phyloP scores from a whole-genome alignment of 768 basidiomycete genomes.

The Baorangia bicolor region DNA sequence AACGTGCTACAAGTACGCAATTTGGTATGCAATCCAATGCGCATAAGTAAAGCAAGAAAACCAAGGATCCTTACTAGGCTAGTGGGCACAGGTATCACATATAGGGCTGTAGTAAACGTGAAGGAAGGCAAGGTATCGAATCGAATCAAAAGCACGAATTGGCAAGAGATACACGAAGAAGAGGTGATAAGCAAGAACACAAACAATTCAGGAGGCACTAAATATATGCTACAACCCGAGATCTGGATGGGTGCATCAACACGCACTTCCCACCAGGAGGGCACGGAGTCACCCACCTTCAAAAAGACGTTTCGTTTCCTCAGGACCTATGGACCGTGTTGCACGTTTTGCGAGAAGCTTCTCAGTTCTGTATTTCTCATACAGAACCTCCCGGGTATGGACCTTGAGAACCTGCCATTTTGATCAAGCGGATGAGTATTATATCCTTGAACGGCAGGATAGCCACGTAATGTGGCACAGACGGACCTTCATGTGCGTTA shows the following conservation, averaged over 20 bases:
- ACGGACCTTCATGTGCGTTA: conserved; percentile 80
- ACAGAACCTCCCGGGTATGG: conserved; percentile 84
- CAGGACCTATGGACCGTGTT: conserved; percentile 74
- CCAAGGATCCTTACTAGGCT: conserved; percentile 16
- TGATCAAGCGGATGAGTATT: conserved; percentile 2
- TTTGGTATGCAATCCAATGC: conserved; percentile 22
- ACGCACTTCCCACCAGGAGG: conserved; percentile 21
- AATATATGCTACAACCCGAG: conserved; percentile 43
- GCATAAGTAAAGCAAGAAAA: conserved; percentile 24
- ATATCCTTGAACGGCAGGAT: conserved; percentile 9
- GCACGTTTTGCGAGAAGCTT: conserved; percentile 85
- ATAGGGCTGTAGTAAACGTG: conserved; percentile 5
- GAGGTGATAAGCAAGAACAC: conserved; percentile 26
- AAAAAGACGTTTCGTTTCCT: conserved; percentile 67
- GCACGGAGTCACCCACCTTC: conserved; percentile 50
- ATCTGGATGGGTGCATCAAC: conserved; percentile 36
- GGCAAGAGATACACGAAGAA: conserved; percentile 11
- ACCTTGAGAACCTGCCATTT: conserved; percentile 67
- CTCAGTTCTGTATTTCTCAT: conserved; percentile 91
- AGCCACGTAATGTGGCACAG: conserved; percentile 23
- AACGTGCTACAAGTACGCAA: conserved; percentile 26
- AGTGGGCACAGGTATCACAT: conserved; percentile 22
- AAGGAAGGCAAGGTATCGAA: conserved; percentile 3
- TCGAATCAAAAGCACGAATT: conserved; percentile 2
- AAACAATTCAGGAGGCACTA: conserved; percentile 15